Conservation (phyloP, 2,329 filamentous ascomycete species). For the Xylariaceae sp. region DNA sequence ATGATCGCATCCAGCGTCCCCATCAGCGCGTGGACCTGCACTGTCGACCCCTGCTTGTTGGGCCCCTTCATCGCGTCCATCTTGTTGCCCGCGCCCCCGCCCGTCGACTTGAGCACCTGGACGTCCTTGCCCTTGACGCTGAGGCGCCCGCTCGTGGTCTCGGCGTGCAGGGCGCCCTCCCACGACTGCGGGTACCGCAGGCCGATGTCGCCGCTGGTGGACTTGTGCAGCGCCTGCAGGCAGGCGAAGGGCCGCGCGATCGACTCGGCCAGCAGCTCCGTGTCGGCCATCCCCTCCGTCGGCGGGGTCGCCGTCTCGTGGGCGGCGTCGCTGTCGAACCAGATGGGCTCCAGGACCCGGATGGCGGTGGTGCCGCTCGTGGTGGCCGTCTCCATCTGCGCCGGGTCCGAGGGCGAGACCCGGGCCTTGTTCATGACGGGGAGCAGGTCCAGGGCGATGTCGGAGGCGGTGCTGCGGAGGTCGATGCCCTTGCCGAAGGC, state of each 20-base stretch:
- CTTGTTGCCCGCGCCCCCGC: constrained; percentile 29
- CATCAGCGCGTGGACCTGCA: constrained; percentile 28
- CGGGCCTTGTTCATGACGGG: constrained; percentile 35
- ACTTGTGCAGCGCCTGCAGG: constrained; percentile 38
- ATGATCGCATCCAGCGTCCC: constrained; percentile 24
- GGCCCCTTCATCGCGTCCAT: constrained; percentile 26
- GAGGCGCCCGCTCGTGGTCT: constrained; percentile 37
- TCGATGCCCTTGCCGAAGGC: constrained; percentile 34
- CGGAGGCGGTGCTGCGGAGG: constrained; percentile 38
- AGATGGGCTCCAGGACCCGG: constrained; percentile 39
- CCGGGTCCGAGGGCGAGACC: constrained; percentile 11
- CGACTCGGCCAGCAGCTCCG: not conserved
- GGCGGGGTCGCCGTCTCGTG: constrained; percentile 12
- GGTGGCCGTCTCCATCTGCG: constrained; percentile 35
- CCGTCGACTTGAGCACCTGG: constrained; percentile 28
- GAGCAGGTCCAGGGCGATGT: constrained; percentile 35
- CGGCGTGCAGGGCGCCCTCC: constrained; percentile 41
- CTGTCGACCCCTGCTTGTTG: constrained; percentile 25
- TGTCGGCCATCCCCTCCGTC: not conserved
- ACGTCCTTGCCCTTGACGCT: constrained; percentile 39
- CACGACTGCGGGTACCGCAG: constrained; percentile 45
- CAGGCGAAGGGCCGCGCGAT: constrained; percentile 26
- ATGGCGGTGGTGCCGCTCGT: constrained; percentile 40
- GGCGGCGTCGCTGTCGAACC: constrained; percentile 22
- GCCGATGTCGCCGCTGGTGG: constrained; percentile 39